phyloP scores from a whole-genome alignment of 371 early-diverging fungal species.

The Mucor racemosus region DNA sequence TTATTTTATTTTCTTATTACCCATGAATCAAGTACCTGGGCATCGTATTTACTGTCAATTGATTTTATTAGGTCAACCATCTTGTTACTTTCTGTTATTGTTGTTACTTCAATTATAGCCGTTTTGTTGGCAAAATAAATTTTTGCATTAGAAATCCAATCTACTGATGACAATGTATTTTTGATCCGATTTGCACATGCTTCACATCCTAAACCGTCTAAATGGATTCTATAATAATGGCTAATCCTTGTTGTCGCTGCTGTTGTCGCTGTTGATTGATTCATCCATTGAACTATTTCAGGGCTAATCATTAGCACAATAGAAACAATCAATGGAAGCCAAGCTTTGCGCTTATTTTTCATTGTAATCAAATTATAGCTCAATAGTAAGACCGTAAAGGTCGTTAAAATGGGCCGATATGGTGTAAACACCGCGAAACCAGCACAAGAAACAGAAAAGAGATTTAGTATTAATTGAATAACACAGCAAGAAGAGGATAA shows the following conservation, averaged over 20 bases:
- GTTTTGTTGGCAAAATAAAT: constrained; percentile 49
- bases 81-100: not conserved
- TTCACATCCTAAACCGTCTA: constrained; percentile 55
- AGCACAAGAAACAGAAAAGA: constrained; percentile 59
- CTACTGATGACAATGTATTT: constrained; percentile 30
- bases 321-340: constrained; percentile 20
- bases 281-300: constrained; percentile 37
- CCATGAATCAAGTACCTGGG: constrained; percentile 20
- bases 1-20: not conserved
- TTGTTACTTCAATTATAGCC: constrained; percentile 24
- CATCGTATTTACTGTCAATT: constrained; percentile 28
- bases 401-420: constrained; percentile 40
- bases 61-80: constrained; percentile 12
- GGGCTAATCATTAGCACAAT: constrained; percentile 40
- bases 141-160: constrained; percentile 33
- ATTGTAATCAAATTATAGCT: constrained; percentile 27
- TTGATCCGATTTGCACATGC: constrained; percentile 59
- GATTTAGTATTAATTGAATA: constrained; percentile 58
- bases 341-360: constrained; percentile 20
- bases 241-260: not conserved
- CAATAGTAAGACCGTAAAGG: constrained; percentile 33
- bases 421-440: constrained; percentile 62
- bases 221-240: constrained; percentile 34
- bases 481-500: constrained; percentile 61
- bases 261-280: constrained; percentile 12